These are phyloP conservation scores for Blastobotrys proliferans DNA, from an alignment of 1,139 yeast species.

Conservation along the genomic window DNA sequence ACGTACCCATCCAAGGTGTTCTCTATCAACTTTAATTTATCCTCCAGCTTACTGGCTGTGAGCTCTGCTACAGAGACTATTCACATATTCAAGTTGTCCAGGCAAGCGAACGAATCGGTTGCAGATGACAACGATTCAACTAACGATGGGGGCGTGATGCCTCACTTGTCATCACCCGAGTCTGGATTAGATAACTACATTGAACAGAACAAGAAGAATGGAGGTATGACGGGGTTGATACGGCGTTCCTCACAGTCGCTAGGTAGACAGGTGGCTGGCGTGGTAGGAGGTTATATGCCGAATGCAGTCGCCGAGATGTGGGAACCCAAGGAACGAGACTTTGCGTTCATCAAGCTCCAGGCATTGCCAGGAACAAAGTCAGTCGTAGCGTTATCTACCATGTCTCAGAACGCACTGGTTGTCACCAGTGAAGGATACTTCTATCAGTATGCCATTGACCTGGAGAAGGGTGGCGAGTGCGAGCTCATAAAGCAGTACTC, in stretches of 20 bases:
- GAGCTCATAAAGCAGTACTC: conserved; percentile 69
- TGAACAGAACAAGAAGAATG: conserved; percentile 17
- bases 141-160: conserved; percentile 7
- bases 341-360: conserved; percentile 87
- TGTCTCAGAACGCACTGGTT: conserved; percentile 57
- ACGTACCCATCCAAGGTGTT: conserved; percentile 90
- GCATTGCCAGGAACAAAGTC: conserved; percentile 41
- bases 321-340: conserved; percentile 82
- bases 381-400: conserved; percentile 42
- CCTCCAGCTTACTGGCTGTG: conserved; percentile 72
- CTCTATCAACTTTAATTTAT: conserved; percentile 73
- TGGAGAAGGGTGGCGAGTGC: conserved; percentile 93
- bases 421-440: conserved; percentile 85
- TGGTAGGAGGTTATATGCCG: conserved; percentile 84
- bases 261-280: conserved; percentile 78
- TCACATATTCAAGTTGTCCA: conserved; percentile 64
- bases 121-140: neutral
- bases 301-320: conserved; percentile 78
- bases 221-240: conserved; percentile 23
- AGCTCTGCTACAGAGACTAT: conserved; percentile 91
- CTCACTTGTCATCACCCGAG: conserved; percentile 11
- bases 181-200: conserved; percentile 18
- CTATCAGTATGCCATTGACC: conserved; percentile 80
- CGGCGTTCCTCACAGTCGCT: conserved; percentile 53
- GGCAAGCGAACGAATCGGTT: conserved; percentile 10